These are phyloP conservation scores for Antitrichia curtipendula DNA, from an alignment of 225 moss, liverwort and hornwort genomes.

Conservation along the genomic window DNA sequence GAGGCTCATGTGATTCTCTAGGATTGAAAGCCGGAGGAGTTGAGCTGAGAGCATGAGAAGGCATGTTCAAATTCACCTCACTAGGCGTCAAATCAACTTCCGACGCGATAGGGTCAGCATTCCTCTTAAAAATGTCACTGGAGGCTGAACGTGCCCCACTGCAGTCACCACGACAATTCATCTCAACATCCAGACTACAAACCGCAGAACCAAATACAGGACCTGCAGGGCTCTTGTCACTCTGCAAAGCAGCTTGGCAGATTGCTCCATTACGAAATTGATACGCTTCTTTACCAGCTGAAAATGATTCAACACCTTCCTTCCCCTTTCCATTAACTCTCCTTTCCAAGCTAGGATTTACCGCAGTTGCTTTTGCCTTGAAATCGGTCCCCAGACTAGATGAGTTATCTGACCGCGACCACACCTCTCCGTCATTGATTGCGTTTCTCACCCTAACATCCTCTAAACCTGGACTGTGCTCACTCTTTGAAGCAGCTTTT, in stretches of 20 bases:
- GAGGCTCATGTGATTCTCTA: constrained; percentile 1
- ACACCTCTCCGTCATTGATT: background rate
- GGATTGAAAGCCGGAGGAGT: constrained; percentile 1
- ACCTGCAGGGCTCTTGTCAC: constrained; percentile 14
- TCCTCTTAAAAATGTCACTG: background rate
- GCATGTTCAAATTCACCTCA: background rate
- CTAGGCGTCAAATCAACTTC: constrained; percentile 3
- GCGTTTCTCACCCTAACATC: background rate
- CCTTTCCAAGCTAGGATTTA: constrained; percentile 1
- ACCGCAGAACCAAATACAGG: constrained; percentile 2
- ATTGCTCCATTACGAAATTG: constrained; percentile 11
- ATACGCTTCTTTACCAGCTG: constrained; percentile 5
- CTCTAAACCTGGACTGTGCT: background rate
- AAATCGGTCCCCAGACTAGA: constrained; percentile 1
- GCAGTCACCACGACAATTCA: constrained; percentile 12
- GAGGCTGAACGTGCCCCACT: background rate
- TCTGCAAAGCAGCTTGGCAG: constrained; percentile 11
- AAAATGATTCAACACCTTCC: constrained; percentile 14
- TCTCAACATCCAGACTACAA: constrained; percentile 16
- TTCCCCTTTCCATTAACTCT: constrained; percentile 12
- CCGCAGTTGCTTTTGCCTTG: background rate
- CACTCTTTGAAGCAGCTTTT: constrained; percentile 1
- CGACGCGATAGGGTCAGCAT: background rate
- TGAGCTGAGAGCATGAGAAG: background rate
- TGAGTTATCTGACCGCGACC: constrained; percentile 10